Conservation (phyloP, 495 filamentous ascomycete genomes). For the Pseudomonodictys pantanalensis region DNA sequence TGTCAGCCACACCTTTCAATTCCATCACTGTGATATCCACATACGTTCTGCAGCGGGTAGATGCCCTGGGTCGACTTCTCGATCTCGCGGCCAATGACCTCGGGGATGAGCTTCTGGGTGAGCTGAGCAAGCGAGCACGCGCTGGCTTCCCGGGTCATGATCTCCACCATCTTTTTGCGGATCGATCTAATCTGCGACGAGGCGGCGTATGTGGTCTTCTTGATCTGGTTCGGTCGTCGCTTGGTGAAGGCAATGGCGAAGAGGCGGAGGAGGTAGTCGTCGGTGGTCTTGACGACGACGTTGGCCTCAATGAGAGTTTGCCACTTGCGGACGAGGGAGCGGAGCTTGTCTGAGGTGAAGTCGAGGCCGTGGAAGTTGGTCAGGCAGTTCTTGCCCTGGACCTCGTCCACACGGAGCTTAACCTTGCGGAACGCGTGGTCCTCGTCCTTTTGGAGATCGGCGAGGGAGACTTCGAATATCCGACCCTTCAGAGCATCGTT, state of each 20-base stretch:
- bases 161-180: slow-evolving; percentile 99
- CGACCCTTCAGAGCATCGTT: slow-evolving; percentile 98
- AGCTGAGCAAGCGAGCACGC: slow-evolving; percentile 92
- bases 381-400: slow-evolving; percentile 99
- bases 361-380: slow-evolving; percentile 99
- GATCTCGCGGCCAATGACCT: slow-evolving; percentile 98
- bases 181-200: slow-evolving; percentile 95
- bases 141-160: slow-evolving; percentile 91
- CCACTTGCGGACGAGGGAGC: slow-evolving; percentile 98
- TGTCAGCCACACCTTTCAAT: slow-evolving; percentile 35
- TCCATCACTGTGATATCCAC: slow-evolving; percentile 1
- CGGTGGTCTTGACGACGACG: slow-evolving; percentile 98
- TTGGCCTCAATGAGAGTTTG: slow-evolving; percentile 99
- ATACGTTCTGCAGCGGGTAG: slow-evolving; percentile 97
- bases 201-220: slow-evolving; percentile 98
- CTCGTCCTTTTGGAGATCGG: slow-evolving; percentile 98
- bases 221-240: slow-evolving; percentile 96
- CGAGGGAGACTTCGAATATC: slow-evolving; percentile 97
- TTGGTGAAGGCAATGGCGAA: slow-evolving; percentile 99
- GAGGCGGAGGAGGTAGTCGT: slow-evolving; percentile 96
- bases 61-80: slow-evolving; percentile 99
- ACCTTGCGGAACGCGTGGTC: slow-evolving; percentile 99
- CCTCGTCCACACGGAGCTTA: slow-evolving; percentile 96
- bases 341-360: slow-evolving; percentile 99
- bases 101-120: slow-evolving; percentile 95